A percentile compares a stretch with the other conserved stretches of the same genome.
These are phyloP conservation scores for Candida sp. DNA, from an alignment of 1,139 yeast species.

Conservation along the genomic window DNA sequence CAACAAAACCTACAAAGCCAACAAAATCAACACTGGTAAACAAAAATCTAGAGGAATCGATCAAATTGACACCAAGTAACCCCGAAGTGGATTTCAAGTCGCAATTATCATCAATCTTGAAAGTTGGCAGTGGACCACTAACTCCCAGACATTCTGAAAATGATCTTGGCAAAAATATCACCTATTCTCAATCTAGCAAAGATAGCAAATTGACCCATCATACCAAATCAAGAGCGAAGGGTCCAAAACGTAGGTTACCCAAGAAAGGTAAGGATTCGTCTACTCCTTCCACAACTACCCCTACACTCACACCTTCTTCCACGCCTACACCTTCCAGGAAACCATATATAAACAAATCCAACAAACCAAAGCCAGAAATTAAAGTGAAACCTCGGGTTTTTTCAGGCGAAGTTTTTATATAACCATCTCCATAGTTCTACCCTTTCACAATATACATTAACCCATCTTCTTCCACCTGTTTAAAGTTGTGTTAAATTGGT, in stretches of 20 bases:
- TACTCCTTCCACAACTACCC: not conserved
- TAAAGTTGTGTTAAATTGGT: too few species aligned
- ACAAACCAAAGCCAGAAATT: slow-evolving; percentile 25
- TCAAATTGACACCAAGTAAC: not conserved
- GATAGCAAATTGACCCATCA: slow-evolving; percentile 47
- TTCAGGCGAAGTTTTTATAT: slow-evolving; percentile 33
- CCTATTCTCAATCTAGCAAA: slow-evolving; percentile 5
- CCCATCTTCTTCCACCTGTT: too few species aligned
- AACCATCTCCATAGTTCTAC: slow-evolving; percentile 1
- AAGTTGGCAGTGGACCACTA: slow-evolving; percentile 6
- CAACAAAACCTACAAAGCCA: slow-evolving; percentile 7
- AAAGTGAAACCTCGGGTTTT: slow-evolving; percentile 25
- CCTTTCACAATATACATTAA: not conserved
- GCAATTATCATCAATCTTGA: slow-evolving; percentile 10
- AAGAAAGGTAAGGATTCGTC: slow-evolving; percentile 16
- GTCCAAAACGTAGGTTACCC: slow-evolving; percentile 75
- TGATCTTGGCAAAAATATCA: slow-evolving; percentile 6
- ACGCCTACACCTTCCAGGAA: not conserved
- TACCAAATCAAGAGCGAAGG: slow-evolving; percentile 63
- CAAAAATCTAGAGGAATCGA: not conserved
- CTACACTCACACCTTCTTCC: not conserved
- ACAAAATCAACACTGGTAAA: slow-evolving; percentile 1
- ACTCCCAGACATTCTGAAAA: not conserved
- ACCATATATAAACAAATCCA: slow-evolving; percentile 25
- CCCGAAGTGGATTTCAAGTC: slow-evolving; percentile 8